Base-by-base conservation (phyloP, 345 rosid genomes). In the Acer saccharum region DNA sequence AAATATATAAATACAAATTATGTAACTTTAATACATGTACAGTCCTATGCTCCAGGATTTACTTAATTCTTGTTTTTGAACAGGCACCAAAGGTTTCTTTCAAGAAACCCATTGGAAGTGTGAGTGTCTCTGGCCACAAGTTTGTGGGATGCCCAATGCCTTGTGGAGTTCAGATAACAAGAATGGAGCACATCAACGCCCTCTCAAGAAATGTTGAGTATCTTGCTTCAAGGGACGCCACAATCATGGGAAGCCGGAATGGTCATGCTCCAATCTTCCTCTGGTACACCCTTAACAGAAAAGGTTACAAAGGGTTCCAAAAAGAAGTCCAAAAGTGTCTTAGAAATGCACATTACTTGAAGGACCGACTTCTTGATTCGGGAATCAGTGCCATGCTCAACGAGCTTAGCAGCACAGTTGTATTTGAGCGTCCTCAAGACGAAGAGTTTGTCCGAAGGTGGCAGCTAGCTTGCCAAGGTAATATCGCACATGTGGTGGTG, bases 71-170 rank as follows among this genome's bases (percentile, higher is more conserved):
- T 75, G 67, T 69, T 63, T 43, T 35, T 83, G 63, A 32, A 58
- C 85, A 93, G 98, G 99, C 98, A 43, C 98, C 99, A 8, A 95
- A 95, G 81, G 99, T 95, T 48, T 70, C 88, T 13, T 95, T 93
- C 82, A 92, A 91, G 80, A 95, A 95, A 83, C 99, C 98, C 13
- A 93, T 93, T 58, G 99, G 97, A 72, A 95, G 99, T 81, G 97
- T 93, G 23, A 92, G 97, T 75, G 98, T 95, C 35, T 93, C 99
- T 0, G 98, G 96, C 46, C 99, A 95, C 88, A 93, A 95, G 84
- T 95, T 93, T 75, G 94, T 92, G 27, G 97, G 99, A 12, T 95
- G 99, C 79, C 99, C 98, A 65, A 95, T 95, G 99, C 98, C 98
- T 71, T 93, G 99, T 43, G 99, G 98, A 67, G 97, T 95, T 78